Conservation (phyloP, 495 filamentous ascomycete genomes). For the Aspergillus sclerotiicarbonarius region DNA sequence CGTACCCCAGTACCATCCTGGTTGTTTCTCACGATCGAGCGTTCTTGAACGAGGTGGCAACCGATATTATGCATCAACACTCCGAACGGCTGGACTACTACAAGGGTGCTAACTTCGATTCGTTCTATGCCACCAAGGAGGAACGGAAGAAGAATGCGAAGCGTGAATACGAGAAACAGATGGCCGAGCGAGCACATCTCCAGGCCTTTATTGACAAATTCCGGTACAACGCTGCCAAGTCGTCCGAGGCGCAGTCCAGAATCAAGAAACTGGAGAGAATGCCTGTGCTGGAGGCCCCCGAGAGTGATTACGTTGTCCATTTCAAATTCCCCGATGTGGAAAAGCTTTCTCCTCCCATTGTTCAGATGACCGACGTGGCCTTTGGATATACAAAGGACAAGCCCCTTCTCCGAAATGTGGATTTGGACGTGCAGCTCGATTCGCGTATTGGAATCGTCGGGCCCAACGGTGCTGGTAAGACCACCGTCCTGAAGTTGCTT, state of each 20-base stretch:
- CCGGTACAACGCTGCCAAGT: conserved; percentile 98
- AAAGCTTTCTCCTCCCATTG: conserved; percentile 94
- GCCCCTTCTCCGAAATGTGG: conserved; percentile 77
- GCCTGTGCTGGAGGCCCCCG: conserved; percentile 85
- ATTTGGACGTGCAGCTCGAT: conserved; percentile 95
- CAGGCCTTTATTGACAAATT: conserved; percentile 99
- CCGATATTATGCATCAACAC: conserved; percentile 98
- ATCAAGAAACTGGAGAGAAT: conserved; percentile 99
- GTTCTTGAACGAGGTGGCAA: conserved; percentile 99
- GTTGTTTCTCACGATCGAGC: conserved; percentile 99
- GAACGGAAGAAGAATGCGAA: conserved; percentile 95
- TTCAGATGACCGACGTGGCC: conserved; percentile 90
- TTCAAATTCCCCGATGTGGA: conserved; percentile 99
- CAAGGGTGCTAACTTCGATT: conserved; percentile 93
- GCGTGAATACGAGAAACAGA: conserved; percentile 98
- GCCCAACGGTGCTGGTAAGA: conserved; percentile 98
- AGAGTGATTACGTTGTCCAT: conserved; percentile 92
- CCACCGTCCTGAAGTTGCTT: conserved; percentile 90
- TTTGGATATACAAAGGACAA: conserved; percentile 87
- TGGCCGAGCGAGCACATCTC: conserved; percentile 87
- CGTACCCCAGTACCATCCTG: conserved; percentile 90
- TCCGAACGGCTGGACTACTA: conserved; percentile 98
- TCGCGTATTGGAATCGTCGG: conserved; percentile 98
- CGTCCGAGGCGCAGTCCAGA: conserved; percentile 93
- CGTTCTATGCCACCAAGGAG: conserved; percentile 97